Conservation (phyloP, 2,329 filamentous ascomycete species). For the Fusarium sp. region DNA sequence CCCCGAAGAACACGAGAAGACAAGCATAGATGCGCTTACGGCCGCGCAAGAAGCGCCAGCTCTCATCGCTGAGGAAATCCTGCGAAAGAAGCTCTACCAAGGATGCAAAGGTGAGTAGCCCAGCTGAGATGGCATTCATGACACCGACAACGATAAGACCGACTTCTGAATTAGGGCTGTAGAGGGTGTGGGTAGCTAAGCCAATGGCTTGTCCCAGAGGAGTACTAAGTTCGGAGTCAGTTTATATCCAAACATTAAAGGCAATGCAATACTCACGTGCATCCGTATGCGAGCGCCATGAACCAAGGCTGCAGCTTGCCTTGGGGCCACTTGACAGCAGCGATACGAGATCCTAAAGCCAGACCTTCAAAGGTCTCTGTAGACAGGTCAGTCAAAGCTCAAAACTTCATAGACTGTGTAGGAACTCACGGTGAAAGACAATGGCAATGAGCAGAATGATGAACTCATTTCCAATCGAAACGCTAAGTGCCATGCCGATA, state of each 20-base stretch:
- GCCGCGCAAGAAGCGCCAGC: slow-evolving; percentile 66
- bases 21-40: slow-evolving; percentile 65
- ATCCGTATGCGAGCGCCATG: slow-evolving; percentile 68
- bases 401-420: rapidly evolving
- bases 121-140: slow-evolving; percentile 79
- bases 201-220: slow-evolving; percentile 80
- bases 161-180: slow-evolving; percentile 72
- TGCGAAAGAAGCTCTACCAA: slow-evolving; percentile 78
- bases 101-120: slow-evolving; percentile 76
- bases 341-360: slow-evolving; percentile 72
- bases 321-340: slow-evolving; percentile 60
- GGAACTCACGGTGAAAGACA: slow-evolving; percentile 70
- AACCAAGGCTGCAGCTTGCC: slow-evolving; percentile 62
- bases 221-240: slow-evolving; percentile 59
- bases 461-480: slow-evolving; percentile 80
- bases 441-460: slow-evolving; percentile 83
- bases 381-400: slow-evolving; percentile 5
- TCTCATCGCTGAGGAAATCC: slow-evolving; percentile 74
- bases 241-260: not conserved
- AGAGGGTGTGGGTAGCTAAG: slow-evolving; percentile 74
- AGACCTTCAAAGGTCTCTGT: slow-evolving; percentile 65
- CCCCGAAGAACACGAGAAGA: slow-evolving; percentile 67
- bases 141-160: slow-evolving; percentile 77
- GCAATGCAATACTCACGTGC: slow-evolving; percentile 54
- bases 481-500: slow-evolving; percentile 85